phyloP scores from a whole-genome alignment of 2,329 filamentous ascomycete genomes.

The Cordyceps pruinosa region DNA sequence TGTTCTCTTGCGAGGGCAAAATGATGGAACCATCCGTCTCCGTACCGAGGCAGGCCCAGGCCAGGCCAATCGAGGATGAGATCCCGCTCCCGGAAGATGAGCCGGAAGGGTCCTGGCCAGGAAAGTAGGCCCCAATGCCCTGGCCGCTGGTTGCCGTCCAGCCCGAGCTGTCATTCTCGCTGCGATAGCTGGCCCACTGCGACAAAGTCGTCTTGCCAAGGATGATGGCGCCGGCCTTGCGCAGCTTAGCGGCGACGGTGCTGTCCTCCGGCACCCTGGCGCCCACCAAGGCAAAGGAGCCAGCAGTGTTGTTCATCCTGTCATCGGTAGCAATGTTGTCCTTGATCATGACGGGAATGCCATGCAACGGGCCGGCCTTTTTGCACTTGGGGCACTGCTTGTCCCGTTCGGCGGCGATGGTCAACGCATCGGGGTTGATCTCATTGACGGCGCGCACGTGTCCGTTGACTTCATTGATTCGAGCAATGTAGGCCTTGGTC shows the following conservation, averaged over 20 bases:
- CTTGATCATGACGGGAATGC: constrained; percentile 57
- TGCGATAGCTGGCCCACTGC: constrained; percentile 58
- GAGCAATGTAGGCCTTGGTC: constrained; percentile 25
- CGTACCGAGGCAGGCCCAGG: constrained; percentile 51
- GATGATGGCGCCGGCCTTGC: constrained; percentile 53
- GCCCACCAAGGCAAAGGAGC: constrained; percentile 52
- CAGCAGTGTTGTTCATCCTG: constrained; percentile 52
- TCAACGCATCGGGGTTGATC: constrained; percentile 28
- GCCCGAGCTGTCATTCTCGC: constrained; percentile 49
- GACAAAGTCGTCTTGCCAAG: constrained; percentile 58
- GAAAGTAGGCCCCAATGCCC: constrained; percentile 52
- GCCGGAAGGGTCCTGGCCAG: constrained; percentile 53
- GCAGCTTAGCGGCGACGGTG: constrained; percentile 50
- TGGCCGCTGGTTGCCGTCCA: constrained; percentile 61
- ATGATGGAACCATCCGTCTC: constrained; percentile 60
- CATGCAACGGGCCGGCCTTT: constrained; percentile 44
- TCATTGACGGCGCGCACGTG: constrained; percentile 25
- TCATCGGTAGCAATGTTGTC: constrained; percentile 56
- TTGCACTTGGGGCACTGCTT: constrained; percentile 15
- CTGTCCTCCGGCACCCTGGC: constrained; percentile 48
- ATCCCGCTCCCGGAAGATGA: constrained; percentile 57
- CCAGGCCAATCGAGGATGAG: constrained; percentile 54
- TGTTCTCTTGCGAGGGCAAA: constrained; percentile 44
- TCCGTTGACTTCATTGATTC: constrained; percentile 26
- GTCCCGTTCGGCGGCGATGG: constrained; percentile 25